Base-by-base conservation (phyloP, 768 basidiomycete genomes). In the Zangia roseola region DNA sequence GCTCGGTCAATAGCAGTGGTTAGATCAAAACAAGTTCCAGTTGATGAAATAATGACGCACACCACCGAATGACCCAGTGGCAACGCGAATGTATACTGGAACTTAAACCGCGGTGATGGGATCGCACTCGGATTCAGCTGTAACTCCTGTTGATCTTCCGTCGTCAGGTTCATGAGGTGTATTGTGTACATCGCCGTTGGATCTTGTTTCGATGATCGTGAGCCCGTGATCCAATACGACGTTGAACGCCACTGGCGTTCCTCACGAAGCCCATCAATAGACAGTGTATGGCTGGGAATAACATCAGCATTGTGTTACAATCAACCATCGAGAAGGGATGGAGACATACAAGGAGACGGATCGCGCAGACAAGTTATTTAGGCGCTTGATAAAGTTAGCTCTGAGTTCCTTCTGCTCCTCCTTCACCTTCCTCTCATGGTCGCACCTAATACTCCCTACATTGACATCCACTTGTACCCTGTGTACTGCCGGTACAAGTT, bases 141-240 rank as follows among this genome's bases (percentile, higher is more conserved):
- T 9, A 67, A 23, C 19, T 57, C 52, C 4, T 67, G 64, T 33
- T 54, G 50, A 52, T 67, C 67, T 45, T 69, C 48, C 5, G 52
- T 40, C 6, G 62, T 69, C 33, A 69, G 21, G 33, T 63, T 53
- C 62, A 67, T 64, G 8, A 56, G 1, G 41, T 65, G 58, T 0
- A 65, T 50, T 2, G 67, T 67, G 25, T 58, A 57, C 2, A 54
- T 34, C 0, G 21, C 40, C 47, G 42, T 40, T 14, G 65, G 54
- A 6, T 58, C 57, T 42, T 59, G 49, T 34, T 43, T 47, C 9
- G 56, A 50, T 13, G 43, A 21, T 20, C 60, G 35, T 14, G 13
- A 26, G 20, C 50, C 53, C 6, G 24, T 38, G 2, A 59, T 39
- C 4, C 4, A 45, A 45, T 40, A 59, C 6, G 45, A 34, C 1